phyloP scores from a whole-genome alignment of 2,329 filamentous ascomycete genomes.

The Emericellopsis cladophorae region DNA sequence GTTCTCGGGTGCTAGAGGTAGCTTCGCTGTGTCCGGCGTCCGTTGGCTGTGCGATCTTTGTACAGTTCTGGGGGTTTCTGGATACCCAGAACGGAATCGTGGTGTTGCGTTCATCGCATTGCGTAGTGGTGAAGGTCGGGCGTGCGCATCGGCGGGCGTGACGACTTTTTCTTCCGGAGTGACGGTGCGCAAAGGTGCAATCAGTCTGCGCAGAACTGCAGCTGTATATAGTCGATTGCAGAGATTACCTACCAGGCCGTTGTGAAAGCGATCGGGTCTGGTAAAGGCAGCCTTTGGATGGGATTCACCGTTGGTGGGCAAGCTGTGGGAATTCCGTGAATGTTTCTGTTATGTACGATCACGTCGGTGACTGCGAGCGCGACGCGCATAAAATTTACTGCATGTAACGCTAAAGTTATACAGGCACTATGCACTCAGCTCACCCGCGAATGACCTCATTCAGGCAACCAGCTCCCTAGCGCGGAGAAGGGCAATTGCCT shows the following conservation, averaged over 20 bases:
- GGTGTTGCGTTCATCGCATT: constrained; percentile 77
- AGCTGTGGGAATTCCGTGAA: constrained; percentile 1
- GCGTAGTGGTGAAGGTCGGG: constrained; percentile 15
- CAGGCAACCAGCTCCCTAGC: too few species aligned
- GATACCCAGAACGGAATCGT: constrained; percentile 71
- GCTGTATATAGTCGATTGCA: too few species aligned
- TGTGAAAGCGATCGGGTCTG: constrained; percentile 46
- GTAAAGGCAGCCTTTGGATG: constrained; percentile 8
- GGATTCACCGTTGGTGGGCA: background rate
- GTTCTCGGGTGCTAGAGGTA: constrained; percentile 36
- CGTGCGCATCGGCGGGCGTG: background rate
- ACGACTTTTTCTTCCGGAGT: background rate
- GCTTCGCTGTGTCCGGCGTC: constrained; percentile 17
- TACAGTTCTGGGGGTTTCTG: constrained; percentile 50
- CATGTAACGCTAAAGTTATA: too few species aligned
- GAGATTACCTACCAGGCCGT: background rate
- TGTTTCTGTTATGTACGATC: background rate
- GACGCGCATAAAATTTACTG: constrained; percentile 1
- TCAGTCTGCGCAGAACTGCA: too few species aligned
- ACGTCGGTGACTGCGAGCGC: constrained; percentile 1
- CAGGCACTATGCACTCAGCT: background rate
- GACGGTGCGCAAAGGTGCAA: background rate
- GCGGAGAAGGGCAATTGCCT: too few species aligned
- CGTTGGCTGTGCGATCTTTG: constrained; percentile 7
- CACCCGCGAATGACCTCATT: too few species aligned